These are phyloP conservation scores for Claviceps capensis DNA, from an alignment of 2,329 filamentous ascomycete genomes.

Conservation along the genomic window DNA sequence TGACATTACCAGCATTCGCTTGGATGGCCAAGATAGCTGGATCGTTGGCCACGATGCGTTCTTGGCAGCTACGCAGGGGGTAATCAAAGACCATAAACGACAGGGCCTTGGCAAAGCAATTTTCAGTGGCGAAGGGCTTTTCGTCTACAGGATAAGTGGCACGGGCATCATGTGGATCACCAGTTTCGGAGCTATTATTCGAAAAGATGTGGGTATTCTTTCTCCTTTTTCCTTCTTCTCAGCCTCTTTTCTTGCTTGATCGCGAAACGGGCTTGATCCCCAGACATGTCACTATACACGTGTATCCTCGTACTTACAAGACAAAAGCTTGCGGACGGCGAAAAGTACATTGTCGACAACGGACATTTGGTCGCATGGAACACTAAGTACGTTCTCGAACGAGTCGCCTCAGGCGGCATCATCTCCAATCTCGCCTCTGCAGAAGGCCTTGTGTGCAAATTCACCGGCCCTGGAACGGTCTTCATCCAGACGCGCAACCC, in stretches of 20 bases:
- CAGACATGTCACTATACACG: neutral
- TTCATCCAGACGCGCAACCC: constrained; percentile 89
- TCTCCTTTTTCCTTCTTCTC: neutral
- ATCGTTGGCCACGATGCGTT: constrained; percentile 77
- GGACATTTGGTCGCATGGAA: constrained; percentile 95
- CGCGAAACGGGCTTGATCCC: neutral
- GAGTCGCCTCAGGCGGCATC: constrained; percentile 79
- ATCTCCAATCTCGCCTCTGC: constrained; percentile 73
- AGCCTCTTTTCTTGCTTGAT: neutral
- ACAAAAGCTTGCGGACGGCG: constrained; percentile 44
- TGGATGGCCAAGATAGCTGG: constrained; percentile 65
- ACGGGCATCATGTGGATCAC: constrained; percentile 77
- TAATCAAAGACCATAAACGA: constrained; percentile 74
- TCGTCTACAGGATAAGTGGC: constrained; percentile 76
- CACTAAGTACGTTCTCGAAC: constrained; percentile 81
- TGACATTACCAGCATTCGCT: constrained; percentile 68
- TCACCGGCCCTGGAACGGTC: constrained; percentile 79
- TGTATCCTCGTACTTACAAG: neutral
- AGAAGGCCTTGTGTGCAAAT: constrained; percentile 90
- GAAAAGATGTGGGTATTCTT: constrained; percentile 60
- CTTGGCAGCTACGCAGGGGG: constrained; percentile 72
- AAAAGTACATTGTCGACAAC: constrained; percentile 87
- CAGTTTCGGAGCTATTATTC: constrained; percentile 87
- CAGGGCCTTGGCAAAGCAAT: constrained; percentile 82
- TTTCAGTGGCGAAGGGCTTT: constrained; percentile 86